Evolutionary conservation across 331 rosid genomes (phyloP), one percentile per base, ranked within the genome.

Genomic region (Prunus yedoensis): DNA sequence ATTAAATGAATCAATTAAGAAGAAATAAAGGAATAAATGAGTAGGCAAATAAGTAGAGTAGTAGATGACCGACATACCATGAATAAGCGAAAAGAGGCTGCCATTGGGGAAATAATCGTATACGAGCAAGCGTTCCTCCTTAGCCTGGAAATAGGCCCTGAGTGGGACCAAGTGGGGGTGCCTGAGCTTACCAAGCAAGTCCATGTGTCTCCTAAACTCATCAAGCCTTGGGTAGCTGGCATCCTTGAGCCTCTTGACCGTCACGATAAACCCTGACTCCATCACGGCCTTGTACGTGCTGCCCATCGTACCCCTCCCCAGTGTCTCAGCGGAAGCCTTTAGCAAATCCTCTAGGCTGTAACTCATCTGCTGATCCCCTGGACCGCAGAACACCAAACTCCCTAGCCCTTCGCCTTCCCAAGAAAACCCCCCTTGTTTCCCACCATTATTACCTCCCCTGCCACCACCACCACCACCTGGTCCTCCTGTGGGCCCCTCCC

Each of bases 81-180:
- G 98, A 77, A 94, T 71, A 15, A 94, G 97, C 35, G 98, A 94
- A 86, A 88, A 94, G 68, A 94, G 98, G 79, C 97, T 94, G 77
- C 98, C 98, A 68, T 94, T 94, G 13, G 98, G 98, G 77, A 94
- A 94, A 60, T 94, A 94, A 77, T 94, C 98, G 79, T 87, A 94
- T 4, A 91, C 98, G 15, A 94, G 87, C 73, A 94, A 83, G 21
- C 98, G 87, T 80, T 94, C 98, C 66, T 91, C 98, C 83, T 90
- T 94, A 6, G 98, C 98, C 80, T 94, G 98, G 32, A 94, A 94
- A 68, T 90, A 94, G 7, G 98, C 98, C 76, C 98, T 85, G 6
- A 94, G 93, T 25, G 98, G 96, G 41, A 91, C 98, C 89, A 94
- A 27, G n/a, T 90, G 88, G 38, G 93, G 90, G 74, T 94, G 98